Evolutionary conservation across 805 yeast genomes (phyloP).

Genomic region (Brettanomyces sp.): DNA sequence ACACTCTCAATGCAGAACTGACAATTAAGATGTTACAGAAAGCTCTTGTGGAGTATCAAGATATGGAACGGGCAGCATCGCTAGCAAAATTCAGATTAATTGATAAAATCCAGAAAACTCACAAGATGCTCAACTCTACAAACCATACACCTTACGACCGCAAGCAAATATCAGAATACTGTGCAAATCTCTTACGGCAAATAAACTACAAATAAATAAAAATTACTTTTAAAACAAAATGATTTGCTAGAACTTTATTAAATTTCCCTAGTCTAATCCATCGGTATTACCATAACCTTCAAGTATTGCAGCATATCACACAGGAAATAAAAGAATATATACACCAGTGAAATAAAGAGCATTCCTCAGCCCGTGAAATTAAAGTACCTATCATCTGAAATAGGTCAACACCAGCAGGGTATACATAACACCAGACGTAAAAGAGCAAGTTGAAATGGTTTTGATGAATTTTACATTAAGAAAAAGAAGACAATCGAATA

Average conservation of each 20-base stretch:
- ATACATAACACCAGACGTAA: neutral
- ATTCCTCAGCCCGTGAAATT: no score
- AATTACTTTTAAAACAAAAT: neutral
- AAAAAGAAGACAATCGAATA: neutral
- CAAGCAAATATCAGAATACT: conserved; percentile 1
- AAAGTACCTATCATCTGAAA: no score
- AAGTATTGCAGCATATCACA: no score
- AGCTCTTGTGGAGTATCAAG: neutral
- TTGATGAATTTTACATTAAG: conserved; percentile 1
- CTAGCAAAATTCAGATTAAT: neutral
- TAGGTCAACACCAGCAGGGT: no score
- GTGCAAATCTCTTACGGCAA: neutral
- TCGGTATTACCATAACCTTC: no score
- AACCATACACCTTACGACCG: no score
- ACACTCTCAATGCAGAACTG: neutral
- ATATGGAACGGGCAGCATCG: neutral
- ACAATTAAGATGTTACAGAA: conserved; percentile 2
- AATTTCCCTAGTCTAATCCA: neutral
- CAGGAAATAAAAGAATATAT: no score
- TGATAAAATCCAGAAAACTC: neutral
- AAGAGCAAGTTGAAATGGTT: conserved; percentile 4
- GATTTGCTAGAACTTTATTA: conserved; percentile 1
- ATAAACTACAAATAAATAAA: neutral
- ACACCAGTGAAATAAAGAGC: no score
- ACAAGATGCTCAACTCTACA: neutral